Evolutionary conservation across 2,329 filamentous ascomycete species (phyloP), one percentile per base, ranked within the genome.

Genomic region (Talaromyces rugulosus): DNA sequence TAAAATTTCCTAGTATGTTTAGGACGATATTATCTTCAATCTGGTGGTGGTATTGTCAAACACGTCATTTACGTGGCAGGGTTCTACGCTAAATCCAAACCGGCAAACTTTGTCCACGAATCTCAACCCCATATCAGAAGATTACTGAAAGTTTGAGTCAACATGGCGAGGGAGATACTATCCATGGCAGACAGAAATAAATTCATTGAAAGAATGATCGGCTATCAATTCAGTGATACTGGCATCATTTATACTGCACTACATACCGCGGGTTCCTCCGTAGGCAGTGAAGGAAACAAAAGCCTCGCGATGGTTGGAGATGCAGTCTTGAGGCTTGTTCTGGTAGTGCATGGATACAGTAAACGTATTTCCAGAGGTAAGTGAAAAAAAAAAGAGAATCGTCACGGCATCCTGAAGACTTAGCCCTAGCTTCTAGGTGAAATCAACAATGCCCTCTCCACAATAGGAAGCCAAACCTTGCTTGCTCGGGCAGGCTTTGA

Each of bases 401-500:
- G 62, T 18, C 16, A 36, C 18, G 2, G 4, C 23, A 18, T 11
- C 9, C 31, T 9, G 11, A 18, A 42, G 16, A 14, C 36, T 50
- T 11, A 12, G 7, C 12, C 12, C 9, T 5, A 27, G 3, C 11
- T 23, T 31, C 33, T 18, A 60, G 58, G 58, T 14, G 16, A 12
- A 34, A 60, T 60, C 16, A 63, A 52, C 33, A n/a, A 55, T 1
- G 30, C 60, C 14, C 7, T 66, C 14, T 53, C 27, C 1, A 5
- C 28, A 1, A 58, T 18, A 18, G 61, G 33, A 14, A 36, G 30
- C 23, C 69, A 69, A 31, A 14, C 12, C 1, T 58, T 66, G 33
- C 67, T 69, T 5, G 59, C 62, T 4, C 23, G 51, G 9, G 28
- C 34, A 7, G 67, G 68, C 1, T 64, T 62, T 11, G 16, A 50